These are phyloP conservation scores for Chiua sp. DNA, from an alignment of 1,284 basidiomycete genomes.

Conservation along the genomic window DNA sequence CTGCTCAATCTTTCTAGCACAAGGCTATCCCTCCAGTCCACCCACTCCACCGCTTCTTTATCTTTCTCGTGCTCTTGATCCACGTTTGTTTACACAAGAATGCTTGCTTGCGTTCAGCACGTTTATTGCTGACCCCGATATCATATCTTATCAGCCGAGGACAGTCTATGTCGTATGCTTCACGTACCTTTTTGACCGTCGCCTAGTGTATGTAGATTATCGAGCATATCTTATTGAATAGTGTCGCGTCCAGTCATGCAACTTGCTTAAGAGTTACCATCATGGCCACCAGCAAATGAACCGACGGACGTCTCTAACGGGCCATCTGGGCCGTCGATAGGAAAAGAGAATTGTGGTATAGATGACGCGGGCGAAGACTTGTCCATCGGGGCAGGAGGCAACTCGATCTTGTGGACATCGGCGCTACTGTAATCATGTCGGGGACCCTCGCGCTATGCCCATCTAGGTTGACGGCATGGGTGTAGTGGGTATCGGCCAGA, in stretches of 20 bases:
- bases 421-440: too few species aligned
- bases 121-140: slow-evolving; percentile 15
- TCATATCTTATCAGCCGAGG: slow-evolving; percentile 26
- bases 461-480: too few species aligned
- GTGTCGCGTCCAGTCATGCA: neutral
- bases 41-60: neutral
- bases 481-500: too few species aligned
- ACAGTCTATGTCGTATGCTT: slow-evolving; percentile 7
- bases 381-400: too few species aligned
- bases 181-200: neutral
- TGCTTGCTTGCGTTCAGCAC: neutral
- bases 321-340: too few species aligned
- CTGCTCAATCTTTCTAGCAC: slow-evolving; percentile 21
- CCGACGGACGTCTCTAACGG: too few species aligned
- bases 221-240: neutral
- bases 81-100: neutral
- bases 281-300: too few species aligned
- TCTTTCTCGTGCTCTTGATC: neutral
- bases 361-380: neutral
- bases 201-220: neutral
- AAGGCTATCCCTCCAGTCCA: neutral
- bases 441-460: too few species aligned
- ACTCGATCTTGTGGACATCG: too few species aligned
- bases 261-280: too few species aligned
- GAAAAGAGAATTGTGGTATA: too few species aligned